Evolutionary conservation across 31 red algal genomes (phyloP), one percentile per base, ranked within the genome.

Genomic region (Porphyra umbilicalis): DNA sequence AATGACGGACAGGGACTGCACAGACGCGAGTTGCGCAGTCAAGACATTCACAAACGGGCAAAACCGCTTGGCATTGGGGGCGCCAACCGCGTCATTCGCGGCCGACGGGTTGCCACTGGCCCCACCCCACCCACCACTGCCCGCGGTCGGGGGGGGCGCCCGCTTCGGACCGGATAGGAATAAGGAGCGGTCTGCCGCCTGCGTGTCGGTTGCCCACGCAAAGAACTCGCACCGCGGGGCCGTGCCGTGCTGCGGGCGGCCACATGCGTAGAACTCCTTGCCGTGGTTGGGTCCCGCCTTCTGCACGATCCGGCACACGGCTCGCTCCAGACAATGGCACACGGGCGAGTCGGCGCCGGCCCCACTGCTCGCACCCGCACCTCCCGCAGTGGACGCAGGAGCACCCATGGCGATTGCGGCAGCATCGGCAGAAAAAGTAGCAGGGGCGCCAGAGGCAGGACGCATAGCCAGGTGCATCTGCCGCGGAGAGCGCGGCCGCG

Each of bases 181-280:
- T 25, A 42, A 25, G 34, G 36, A 32, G 25, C 39, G 68, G 46
- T 85, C 46, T 33, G 76, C 35, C 39, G 88, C 11, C 2, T 57
- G 13, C 30, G 29, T n/a, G 34, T 85, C 33, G 33, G 34, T 31
- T 44, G 85, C 90, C 90, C 90, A 92, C 35, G 85, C 81, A 78
- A 92, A 92, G 44, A 87, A 92, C 4, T 86, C 85, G 46, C 90
- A 92, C 38, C 88, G 90, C 67, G 79, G 18, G n/a, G 85, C 75
- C 6, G 8, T 1, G 57, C 57, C 25, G 20, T n/a, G 2, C 15
- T 37, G 79, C 0, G 81, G 85, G 40, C 82, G 87, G 4, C 30
- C 5, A 33, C 90, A 92, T 8, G 81, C 40, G 71, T 36, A 87
- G 77, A 84, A 92, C 25, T 36, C 36, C 78, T 36, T 86, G 34